A percentile compares a stretch with the other conserved stretches of the same genome.
Conservation (phyloP, 2,329 filamentous ascomycete genomes). For the Fusarium setosum region DNA sequence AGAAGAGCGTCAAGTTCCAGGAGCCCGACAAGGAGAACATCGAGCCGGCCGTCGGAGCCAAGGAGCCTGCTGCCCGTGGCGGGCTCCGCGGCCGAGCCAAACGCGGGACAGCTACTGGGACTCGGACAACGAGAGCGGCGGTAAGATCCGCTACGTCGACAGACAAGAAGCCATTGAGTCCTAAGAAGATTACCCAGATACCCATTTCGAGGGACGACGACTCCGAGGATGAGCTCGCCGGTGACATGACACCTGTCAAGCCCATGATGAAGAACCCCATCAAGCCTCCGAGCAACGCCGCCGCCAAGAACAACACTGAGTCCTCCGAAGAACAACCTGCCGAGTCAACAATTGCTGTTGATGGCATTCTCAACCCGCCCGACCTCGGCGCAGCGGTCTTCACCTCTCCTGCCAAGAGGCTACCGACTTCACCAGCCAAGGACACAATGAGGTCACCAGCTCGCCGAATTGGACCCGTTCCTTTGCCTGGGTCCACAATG, state of each 20-base stretch:
- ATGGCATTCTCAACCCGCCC: constrained; percentile 47
- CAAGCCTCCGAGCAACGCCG: constrained; percentile 54
- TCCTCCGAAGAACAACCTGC: constrained; percentile 21
- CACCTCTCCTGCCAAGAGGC: constrained; percentile 67
- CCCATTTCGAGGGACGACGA: constrained; percentile 58
- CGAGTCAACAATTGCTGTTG: constrained; percentile 44
- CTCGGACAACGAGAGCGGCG: constrained; percentile 50
- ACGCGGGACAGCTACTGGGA: constrained; percentile 44
- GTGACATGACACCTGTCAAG: constrained; percentile 61
- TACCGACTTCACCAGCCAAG: constrained; percentile 63
- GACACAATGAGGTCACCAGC: constrained; percentile 68
- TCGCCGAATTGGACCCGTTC: constrained; percentile 52
- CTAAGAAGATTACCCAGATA: constrained; percentile 73
- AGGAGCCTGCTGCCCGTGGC: constrained; percentile 47
- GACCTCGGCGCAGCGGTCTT: constrained; percentile 55
- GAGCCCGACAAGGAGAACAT: constrained; percentile 75
- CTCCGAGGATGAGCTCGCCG: constrained; percentile 71
- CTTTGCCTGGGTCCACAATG: constrained; percentile 48
- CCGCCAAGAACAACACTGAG: constrained; percentile 20
- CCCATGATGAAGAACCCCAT: constrained; percentile 67
- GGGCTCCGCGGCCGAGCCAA: constrained; percentile 58
- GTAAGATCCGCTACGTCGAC: constrained; percentile 47
- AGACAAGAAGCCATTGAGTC: constrained; percentile 67
- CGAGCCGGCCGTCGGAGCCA: constrained; percentile 53
- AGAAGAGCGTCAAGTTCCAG: constrained; percentile 73